A percentile compares a stretch with the other conserved stretches of the same genome.
These are phyloP conservation scores for Penicillium italicum DNA, from an alignment of 2,329 filamentous ascomycete species.

Conservation along the genomic window DNA sequence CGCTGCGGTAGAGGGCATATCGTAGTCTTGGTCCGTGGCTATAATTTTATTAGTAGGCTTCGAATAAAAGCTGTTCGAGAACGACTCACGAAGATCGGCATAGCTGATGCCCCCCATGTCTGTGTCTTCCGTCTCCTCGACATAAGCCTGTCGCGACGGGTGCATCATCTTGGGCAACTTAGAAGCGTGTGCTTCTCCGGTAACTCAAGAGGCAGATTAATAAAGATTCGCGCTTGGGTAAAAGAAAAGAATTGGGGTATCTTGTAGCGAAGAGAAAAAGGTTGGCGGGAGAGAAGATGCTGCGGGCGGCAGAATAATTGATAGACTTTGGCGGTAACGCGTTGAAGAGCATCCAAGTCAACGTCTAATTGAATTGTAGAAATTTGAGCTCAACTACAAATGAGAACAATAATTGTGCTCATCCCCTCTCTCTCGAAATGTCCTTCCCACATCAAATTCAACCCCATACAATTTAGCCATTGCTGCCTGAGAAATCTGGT, in stretches of 20 bases:
- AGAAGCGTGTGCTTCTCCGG: slow-evolving; percentile 13
- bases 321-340: slow-evolving; percentile 10
- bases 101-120: slow-evolving; percentile 61
- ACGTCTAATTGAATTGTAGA: neutral
- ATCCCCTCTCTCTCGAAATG: neutral
- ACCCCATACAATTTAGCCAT: neutral
- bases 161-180: slow-evolving; percentile 58
- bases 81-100: slow-evolving; percentile 59
- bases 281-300: slow-evolving; percentile 6
- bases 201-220: neutral
- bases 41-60: slow-evolving; percentile 6
- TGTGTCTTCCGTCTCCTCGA: slow-evolving; percentile 71
- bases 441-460: neutral
- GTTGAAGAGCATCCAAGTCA: neutral
- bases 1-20: slow-evolving; percentile 61
- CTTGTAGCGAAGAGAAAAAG: neutral
- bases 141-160: slow-evolving; percentile 86
- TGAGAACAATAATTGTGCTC: neutral
- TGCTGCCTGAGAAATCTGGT: neutral
- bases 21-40: slow-evolving; percentile 80
- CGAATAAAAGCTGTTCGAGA: neutral
- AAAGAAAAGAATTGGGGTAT: neutral
- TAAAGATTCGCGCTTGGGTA: neutral
- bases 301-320: slow-evolving; percentile 24
- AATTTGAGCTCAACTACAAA: neutral